A percentile compares a stretch with the other conserved stretches of the same genome.
Conservation (phyloP, 78 protist species). For the Polysphondylium violaceum region DNA sequence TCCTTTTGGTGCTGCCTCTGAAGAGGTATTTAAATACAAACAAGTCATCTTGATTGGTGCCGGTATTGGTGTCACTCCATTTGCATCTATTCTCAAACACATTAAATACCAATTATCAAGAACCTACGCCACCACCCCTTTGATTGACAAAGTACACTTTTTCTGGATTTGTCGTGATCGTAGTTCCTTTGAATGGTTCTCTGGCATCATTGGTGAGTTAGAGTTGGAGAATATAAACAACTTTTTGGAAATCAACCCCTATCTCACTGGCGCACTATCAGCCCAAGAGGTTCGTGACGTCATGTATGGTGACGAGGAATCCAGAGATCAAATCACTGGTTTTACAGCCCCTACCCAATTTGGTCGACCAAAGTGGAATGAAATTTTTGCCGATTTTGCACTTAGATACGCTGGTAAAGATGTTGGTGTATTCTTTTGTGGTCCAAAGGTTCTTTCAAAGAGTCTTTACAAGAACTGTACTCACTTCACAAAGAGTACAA, state of each 20-base stretch:
- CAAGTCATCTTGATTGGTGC: slow-evolving; percentile 87
- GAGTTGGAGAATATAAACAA: slow-evolving; percentile 71
- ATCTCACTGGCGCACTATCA: slow-evolving; percentile 85
- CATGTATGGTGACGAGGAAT: slow-evolving; percentile 79
- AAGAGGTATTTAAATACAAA: slow-evolving; percentile 87
- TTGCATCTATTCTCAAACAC: slow-evolving; percentile 90
- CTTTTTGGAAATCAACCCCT: slow-evolving; percentile 84
- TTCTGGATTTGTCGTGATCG: slow-evolving; percentile 89
- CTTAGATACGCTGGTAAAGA: slow-evolving; percentile 45
- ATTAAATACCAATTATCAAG: slow-evolving; percentile 47
- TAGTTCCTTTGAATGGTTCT: slow-evolving; percentile 87
- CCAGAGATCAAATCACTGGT: slow-evolving; percentile 85
- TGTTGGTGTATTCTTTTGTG: slow-evolving; percentile 91
- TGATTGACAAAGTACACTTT: slow-evolving; percentile 84
- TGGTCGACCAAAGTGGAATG: slow-evolving; percentile 81
- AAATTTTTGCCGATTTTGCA: slow-evolving; percentile 68
- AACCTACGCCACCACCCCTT: slow-evolving; percentile 26
- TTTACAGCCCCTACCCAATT: slow-evolving; percentile 73
- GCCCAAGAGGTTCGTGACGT: slow-evolving; percentile 86
- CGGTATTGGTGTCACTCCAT: slow-evolving; percentile 97
- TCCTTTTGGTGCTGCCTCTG: slow-evolving; percentile 93
- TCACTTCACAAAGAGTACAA: slow-evolving; percentile 51
- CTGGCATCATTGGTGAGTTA: slow-evolving; percentile 79
- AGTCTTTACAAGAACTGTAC: slow-evolving; percentile 43
- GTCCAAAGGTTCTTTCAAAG: slow-evolving; percentile 85